Base-by-base conservation (phyloP, 1,284 basidiomycete species). In the Macrocystidia cucumis region DNA sequence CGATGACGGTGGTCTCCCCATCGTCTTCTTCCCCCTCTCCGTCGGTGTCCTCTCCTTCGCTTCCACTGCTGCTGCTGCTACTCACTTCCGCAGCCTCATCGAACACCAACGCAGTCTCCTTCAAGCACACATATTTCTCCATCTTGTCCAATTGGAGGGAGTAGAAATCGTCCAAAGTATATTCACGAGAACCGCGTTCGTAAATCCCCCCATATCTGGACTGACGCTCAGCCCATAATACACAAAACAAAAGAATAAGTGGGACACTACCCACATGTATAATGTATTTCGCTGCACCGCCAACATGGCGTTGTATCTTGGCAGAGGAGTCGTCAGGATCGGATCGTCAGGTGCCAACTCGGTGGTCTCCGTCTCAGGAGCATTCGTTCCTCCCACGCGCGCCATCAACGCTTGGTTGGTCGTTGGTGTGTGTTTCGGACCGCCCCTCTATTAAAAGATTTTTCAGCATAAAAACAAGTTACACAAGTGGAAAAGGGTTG, bases 251-350 rank as follows among this genome's bases (percentile, higher is more conserved):
- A n/a, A 19, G 13, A 13, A 9, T 12, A 12, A 25, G 7, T 28
- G 28, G 24, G 16, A 37, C 30, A 40, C 27, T 3, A 46, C 80
- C 29, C 43, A 88, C 84, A 93, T 80, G 56, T 87, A 93, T 0
- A 93, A 59, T 0, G 83, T 91, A 54, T 93, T 95, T 21, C 81
- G 74, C 32, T 91, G 67, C 2, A 95, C 80, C 0, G 90, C 82
- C 6, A 95, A 65, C 90, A 96, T 95, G 2, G 88, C 74, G 47
- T 96, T 96, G 59, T 93, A 96, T n/a, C 91, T 69, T 1, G 79
- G 72, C 6, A 86, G 62, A 0, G 92, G 92, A 0, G 71, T 59
- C 0, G 81, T 81, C 41, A 74, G 62, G 22, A 67, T 62, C 0
- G 90, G 88, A 49, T 92, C 89, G 37, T 89, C 78, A 0, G 67